phyloP scores from a whole-genome alignment of 176 grass and related monocot species.

The Miscanthus lutarioriparius region DNA sequence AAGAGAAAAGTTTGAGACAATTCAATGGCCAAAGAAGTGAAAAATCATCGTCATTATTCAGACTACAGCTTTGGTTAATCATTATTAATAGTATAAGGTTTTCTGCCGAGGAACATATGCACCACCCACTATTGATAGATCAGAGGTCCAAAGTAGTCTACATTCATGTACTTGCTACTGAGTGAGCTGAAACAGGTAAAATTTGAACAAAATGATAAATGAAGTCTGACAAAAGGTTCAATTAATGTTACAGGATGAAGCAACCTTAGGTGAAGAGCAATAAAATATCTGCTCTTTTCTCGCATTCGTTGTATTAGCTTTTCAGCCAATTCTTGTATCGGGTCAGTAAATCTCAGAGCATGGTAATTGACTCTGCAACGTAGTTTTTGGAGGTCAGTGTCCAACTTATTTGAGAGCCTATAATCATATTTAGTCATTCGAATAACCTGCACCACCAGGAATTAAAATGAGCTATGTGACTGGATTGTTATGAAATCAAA shows the following conservation, averaged over 20 bases:
- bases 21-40: background rate
- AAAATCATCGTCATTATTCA: background rate
- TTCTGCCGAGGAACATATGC: background rate
- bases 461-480: slow-evolving; percentile 30
- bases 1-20: background rate
- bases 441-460: slow-evolving; percentile 70
- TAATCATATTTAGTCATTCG: slow-evolving; percentile 96
- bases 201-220: slow-evolving; percentile 21
- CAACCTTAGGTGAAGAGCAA: slow-evolving; percentile 96
- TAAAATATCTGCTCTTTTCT: slow-evolving; percentile 76
- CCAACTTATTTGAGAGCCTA: slow-evolving; percentile 87
- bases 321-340: slow-evolving; percentile 78
- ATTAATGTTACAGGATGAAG: background rate
- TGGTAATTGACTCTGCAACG: slow-evolving; percentile 94
- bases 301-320: slow-evolving; percentile 71
- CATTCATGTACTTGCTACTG: slow-evolving; percentile 11
- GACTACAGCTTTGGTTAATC: background rate
- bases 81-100: background rate
- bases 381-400: slow-evolving; percentile 83
- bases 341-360: slow-evolving; percentile 73
- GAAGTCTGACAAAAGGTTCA: slow-evolving; percentile 23
- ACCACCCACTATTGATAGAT: background rate
- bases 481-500: slow-evolving; percentile 13
- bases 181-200: background rate
- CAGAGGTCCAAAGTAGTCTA: background rate